phyloP scores from a whole-genome alignment of 169 alveolate species.

The Theileria sp. region DNA sequence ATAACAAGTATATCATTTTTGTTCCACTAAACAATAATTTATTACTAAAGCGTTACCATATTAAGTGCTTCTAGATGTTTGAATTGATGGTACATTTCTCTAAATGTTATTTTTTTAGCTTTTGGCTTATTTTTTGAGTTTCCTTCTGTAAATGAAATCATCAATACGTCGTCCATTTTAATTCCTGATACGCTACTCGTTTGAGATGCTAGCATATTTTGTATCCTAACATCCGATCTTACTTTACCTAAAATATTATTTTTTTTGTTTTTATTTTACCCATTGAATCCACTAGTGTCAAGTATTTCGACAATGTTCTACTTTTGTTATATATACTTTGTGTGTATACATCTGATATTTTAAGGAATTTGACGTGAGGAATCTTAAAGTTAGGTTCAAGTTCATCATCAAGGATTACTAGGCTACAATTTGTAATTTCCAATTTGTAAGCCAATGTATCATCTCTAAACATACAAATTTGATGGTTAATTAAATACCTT shows the following conservation, averaged over 20 bases:
- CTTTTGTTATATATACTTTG: conserved; percentile 51
- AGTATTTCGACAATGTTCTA: conserved; percentile 40
- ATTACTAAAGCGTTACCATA: conserved; percentile 2
- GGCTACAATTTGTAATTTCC: conserved; percentile 49
- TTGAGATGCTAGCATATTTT: conserved; percentile 56
- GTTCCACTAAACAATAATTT: conserved; percentile 20
- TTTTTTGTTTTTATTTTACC: conserved; percentile 4
- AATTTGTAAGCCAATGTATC: conserved; percentile 52
- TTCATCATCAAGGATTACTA: conserved; percentile 64
- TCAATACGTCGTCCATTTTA: conserved; percentile 35
- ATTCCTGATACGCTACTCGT: conserved; percentile 36
- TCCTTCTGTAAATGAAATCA: conserved; percentile 62
- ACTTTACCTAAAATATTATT: conserved; percentile 34
- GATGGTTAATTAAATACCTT: neutral
- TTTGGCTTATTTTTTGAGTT: conserved; percentile 19
- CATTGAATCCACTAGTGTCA: conserved; percentile 62
- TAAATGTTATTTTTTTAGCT: conserved; percentile 52
- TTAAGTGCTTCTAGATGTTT: conserved; percentile 45
- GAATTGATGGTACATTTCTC: conserved; percentile 49
- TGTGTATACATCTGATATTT: conserved; percentile 60
- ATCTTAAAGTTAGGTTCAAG: conserved; percentile 54
- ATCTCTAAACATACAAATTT: conserved; percentile 13
- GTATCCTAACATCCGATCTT: conserved; percentile 55
- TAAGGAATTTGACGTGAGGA: conserved; percentile 58
- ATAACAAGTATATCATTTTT: conserved; percentile 48